Conservation (phyloP, 2,329 filamentous ascomycete genomes). For the Claviceps spartinae region DNA sequence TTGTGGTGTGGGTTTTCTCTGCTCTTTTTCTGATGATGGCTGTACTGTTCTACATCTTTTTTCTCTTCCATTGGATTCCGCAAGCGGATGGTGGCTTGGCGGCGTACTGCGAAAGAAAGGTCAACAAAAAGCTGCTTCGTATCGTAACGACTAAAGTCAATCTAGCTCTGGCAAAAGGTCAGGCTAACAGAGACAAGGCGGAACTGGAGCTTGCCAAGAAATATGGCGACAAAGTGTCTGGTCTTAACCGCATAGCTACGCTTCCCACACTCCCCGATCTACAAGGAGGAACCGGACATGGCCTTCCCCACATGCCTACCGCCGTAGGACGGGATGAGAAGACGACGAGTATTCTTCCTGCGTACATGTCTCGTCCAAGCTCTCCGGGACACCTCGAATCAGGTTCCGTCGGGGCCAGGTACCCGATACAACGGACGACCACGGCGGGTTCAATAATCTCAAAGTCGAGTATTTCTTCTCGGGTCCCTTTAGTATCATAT, state of each 20-base stretch:
- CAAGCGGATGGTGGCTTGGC: slow-evolving; percentile 64
- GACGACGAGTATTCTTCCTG: slow-evolving; percentile 44
- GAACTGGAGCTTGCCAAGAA: slow-evolving; percentile 38
- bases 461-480: slow-evolving; percentile 46
- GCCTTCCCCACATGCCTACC: slow-evolving; percentile 43
- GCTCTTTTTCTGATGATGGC: slow-evolving; percentile 63
- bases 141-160: slow-evolving; percentile 82
- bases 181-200: slow-evolving; percentile 41
- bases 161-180: slow-evolving; percentile 72
- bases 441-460: slow-evolving; percentile 46
- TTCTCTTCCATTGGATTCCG: slow-evolving; percentile 87
- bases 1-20: slow-evolving; percentile 79
- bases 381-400: slow-evolving; percentile 41
- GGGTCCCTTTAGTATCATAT: slow-evolving; percentile 46
- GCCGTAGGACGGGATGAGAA: slow-evolving; percentile 45
- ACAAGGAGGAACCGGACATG: slow-evolving; percentile 22
- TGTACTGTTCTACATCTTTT: slow-evolving; percentile 68
- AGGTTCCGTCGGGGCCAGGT: slow-evolving; percentile 37
- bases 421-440: slow-evolving; percentile 30
- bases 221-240: slow-evolving; percentile 33
- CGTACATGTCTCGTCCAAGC: slow-evolving; percentile 46
- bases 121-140: slow-evolving; percentile 69
- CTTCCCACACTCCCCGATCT: slow-evolving; percentile 44
- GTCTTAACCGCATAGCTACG: slow-evolving; percentile 47
- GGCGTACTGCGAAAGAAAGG: slow-evolving; percentile 82